Base-by-base conservation (phyloP, 202 grass and related monocot genomes). In the Elaeis oleifera region DNA sequence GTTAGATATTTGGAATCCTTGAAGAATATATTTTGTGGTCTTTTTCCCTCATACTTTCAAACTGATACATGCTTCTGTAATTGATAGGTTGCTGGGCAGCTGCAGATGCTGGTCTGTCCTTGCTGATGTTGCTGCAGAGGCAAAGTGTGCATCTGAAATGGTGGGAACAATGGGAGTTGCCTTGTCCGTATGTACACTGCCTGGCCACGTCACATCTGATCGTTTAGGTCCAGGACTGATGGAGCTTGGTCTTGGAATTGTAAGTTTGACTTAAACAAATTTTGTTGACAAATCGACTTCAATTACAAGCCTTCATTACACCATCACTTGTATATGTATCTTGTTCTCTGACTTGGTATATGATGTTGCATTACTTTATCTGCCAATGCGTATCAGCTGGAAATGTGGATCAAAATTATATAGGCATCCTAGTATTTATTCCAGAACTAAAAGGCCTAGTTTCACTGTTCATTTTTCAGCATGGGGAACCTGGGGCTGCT, bases 241-340 rank as follows among this genome's bases (percentile, higher is more conserved):
- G 81, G 95, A 99, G 84, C 85, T 99, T 77, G 95, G 95, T 60
- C 95, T 99, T 80, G 95, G 95, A 87, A 94, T 99, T 64, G 95
- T 99, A 90, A 82, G 95, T 80, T 70, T 70, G 1, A 22, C 18
- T 52, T 28, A 0, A 27, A 14, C 36, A 13, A 14, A 44, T 44
- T 44, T 44, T 44, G 36, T 44, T 14, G 36, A 44, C 36, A 44
- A 9, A 44, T 44, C 9, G 2, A 13, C 11, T 44, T 44, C 36
- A 44, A 13, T 44, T 9, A 44, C 2, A 0, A 44, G 36, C 36
- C 36, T 44, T 44, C 36, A 44, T 44, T 44, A 44, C 36, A 44
- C 36, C 2, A 9, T 18, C 15, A 18, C 28, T 60, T 31, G 58
- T 18, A 18, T 60, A 39, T 20, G 58, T 60, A 44, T 44, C 1